Evolutionary conservation across 371 early-diverging fungal species (phyloP).

Genomic region (Gilbertella persicaria): DNA sequence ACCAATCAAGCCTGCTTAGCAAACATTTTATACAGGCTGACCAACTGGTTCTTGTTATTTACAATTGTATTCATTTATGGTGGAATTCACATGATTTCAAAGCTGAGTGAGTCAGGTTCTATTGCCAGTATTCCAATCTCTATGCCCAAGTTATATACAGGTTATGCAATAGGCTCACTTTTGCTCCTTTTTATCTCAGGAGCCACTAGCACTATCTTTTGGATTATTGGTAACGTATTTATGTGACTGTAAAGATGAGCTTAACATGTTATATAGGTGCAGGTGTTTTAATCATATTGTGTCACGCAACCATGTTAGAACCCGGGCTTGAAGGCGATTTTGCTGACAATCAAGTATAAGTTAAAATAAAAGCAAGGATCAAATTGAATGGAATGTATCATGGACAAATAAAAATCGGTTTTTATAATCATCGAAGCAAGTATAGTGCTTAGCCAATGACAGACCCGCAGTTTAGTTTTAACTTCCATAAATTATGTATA

Average conservation of each 20-base stretch:
- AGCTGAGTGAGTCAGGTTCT: slow-evolving; percentile 26
- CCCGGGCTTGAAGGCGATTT: slow-evolving; percentile 56
- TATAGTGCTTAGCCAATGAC: too few relatives aligned
- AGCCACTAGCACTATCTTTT: slow-evolving; percentile 51
- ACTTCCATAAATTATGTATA: too few relatives aligned
- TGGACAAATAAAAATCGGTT: too few relatives aligned
- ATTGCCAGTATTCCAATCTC: slow-evolving; percentile 29
- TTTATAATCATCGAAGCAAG: too few relatives aligned
- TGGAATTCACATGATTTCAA: slow-evolving; percentile 39
- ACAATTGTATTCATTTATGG: slow-evolving; percentile 42
- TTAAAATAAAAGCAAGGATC: too few relatives aligned
- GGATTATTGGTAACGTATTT: slow-evolving; percentile 48
- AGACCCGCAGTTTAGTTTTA: too few relatives aligned
- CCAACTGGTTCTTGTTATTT: slow-evolving; percentile 45
- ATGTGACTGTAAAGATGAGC: neutral
- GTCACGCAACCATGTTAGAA: slow-evolving; percentile 54
- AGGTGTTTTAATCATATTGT: slow-evolving; percentile 45
- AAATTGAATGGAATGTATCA: too few relatives aligned
- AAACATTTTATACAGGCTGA: slow-evolving; percentile 28
- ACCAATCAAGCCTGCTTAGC: neutral
- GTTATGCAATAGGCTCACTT: slow-evolving; percentile 37
- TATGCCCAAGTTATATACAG: slow-evolving; percentile 38
- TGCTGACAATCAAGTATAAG: slow-evolving; percentile 21
- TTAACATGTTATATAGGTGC: slow-evolving; percentile 28
- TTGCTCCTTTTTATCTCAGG: slow-evolving; percentile 51